Conservation (phyloP, 2,329 filamentous ascomycete species). For the Mycosphaerella arachidis region DNA sequence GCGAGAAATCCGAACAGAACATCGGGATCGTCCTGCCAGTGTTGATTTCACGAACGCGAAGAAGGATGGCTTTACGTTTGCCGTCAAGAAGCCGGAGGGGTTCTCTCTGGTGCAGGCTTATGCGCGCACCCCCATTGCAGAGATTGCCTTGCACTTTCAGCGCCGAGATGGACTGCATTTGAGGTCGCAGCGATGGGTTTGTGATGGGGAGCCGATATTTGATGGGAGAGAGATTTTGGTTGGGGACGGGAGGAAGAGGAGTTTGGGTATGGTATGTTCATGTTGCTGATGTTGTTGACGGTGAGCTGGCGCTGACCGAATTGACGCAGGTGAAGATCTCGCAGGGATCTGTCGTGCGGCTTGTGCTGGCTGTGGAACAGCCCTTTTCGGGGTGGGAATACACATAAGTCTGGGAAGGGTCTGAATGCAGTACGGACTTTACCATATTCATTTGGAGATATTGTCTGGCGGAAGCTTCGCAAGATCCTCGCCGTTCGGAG, state of each 20-base stretch:
- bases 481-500: no score
- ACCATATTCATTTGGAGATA: no score
- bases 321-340: background rate
- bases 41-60: background rate
- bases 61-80: background rate
- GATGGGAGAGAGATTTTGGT: background rate
- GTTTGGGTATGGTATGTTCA: background rate
- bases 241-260: background rate
- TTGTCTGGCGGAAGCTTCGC: no score
- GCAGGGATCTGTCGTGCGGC: background rate
- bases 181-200: background rate
- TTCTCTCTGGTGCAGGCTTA: background rate
- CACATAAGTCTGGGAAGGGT: no score
- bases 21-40: background rate
- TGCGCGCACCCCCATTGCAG: background rate
- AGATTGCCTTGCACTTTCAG: background rate
- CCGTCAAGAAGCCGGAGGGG: background rate
- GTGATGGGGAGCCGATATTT: background rate
- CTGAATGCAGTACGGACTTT: no score
- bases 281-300: background rate
- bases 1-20: background rate
- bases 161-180: background rate
- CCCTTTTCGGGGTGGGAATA: background rate
- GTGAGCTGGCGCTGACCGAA: background rate
- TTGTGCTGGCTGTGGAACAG: background rate